Percentiles rank a stretch among this genome's conserved stretches.
phyloP scores from a whole-genome alignment of 2,329 filamentous ascomycete species.

The Nemania sp. region DNA sequence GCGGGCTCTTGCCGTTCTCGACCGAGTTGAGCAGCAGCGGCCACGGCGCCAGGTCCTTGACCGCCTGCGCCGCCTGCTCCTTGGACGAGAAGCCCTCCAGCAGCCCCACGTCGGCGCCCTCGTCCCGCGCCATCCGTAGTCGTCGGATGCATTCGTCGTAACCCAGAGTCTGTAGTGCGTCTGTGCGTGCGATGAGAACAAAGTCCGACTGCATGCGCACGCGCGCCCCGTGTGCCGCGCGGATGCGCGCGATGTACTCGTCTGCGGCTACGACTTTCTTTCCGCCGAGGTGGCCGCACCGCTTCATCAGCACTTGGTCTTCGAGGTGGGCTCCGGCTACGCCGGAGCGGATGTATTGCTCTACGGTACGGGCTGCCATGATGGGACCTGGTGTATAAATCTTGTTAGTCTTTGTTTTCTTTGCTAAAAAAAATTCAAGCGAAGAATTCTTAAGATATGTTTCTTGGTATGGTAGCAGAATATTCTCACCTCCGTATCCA shows the following conservation, averaged over 20 bases:
- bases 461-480: background rate
- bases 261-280: constrained; percentile 60
- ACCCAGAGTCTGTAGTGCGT: constrained; percentile 59
- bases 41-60: constrained; percentile 45
- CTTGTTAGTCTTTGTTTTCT: constrained; percentile 15
- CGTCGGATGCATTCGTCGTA: constrained; percentile 59
- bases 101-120: constrained; percentile 63
- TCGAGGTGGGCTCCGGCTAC: constrained; percentile 46
- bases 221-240: constrained; percentile 56
- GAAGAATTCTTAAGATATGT: background rate
- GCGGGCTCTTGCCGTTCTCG: constrained; percentile 57
- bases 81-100: constrained; percentile 59
- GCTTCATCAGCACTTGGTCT: constrained; percentile 58
- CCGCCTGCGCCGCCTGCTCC: constrained; percentile 52
- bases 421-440: background rate
- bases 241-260: constrained; percentile 58
- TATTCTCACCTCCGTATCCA: constrained; percentile 52
- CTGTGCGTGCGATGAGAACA: constrained; percentile 66
- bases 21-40: constrained; percentile 62
- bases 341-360: constrained; percentile 56
- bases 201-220: constrained; percentile 56
- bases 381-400: constrained; percentile 38
- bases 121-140: constrained; percentile 53
- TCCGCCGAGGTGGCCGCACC: constrained; percentile 65
- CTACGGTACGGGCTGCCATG: constrained; percentile 47